phyloP scores from a whole-genome alignment of 2,329 filamentous ascomycete genomes.

The Fusarium chuoi region DNA sequence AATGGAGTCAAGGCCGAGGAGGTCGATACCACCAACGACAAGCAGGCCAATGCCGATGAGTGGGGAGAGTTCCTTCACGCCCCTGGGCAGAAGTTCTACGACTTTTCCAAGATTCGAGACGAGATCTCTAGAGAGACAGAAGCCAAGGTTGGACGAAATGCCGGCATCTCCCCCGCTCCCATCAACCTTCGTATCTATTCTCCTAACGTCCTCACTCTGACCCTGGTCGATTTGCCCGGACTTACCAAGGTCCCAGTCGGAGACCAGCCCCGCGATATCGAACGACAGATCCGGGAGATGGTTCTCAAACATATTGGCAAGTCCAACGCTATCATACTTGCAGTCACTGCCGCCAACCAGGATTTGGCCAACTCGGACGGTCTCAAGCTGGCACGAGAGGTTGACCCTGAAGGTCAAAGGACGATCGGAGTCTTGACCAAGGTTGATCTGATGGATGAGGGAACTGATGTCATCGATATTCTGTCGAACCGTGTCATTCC shows the following conservation, averaged over 20 bases:
- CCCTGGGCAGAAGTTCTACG: constrained; percentile 95
- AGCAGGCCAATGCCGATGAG: constrained; percentile 90
- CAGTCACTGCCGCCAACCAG: constrained; percentile 95
- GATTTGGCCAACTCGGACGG: constrained; percentile 99
- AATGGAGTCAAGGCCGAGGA: constrained; percentile 79
- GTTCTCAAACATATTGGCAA: constrained; percentile 99
- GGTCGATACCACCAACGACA: constrained; percentile 75
- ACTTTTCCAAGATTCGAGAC: constrained; percentile 98
- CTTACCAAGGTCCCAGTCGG: constrained; percentile 96
- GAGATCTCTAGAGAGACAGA: constrained; percentile 98
- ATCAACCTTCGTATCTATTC: constrained; percentile 99
- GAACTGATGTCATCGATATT: constrained; percentile 98
- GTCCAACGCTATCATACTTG: constrained; percentile 96
- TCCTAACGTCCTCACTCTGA: constrained; percentile 96
- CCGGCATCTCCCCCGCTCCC: constrained; percentile 93
- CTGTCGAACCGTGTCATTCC: constrained; percentile 97
- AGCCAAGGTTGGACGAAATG: constrained; percentile 94
- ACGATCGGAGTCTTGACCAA: constrained; percentile 99
- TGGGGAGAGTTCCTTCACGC: constrained; percentile 99
- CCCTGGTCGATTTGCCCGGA: constrained; percentile 94
- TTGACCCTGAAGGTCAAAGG: constrained; percentile 95
- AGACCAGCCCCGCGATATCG: constrained; percentile 96
- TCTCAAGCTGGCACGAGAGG: constrained; percentile 93
- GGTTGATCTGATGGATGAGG: constrained; percentile 98
- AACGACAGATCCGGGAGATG: constrained; percentile 97